Base-by-base conservation (phyloP, 192 early-diverging fungal genomes). In the Coemansia sp. region DNA sequence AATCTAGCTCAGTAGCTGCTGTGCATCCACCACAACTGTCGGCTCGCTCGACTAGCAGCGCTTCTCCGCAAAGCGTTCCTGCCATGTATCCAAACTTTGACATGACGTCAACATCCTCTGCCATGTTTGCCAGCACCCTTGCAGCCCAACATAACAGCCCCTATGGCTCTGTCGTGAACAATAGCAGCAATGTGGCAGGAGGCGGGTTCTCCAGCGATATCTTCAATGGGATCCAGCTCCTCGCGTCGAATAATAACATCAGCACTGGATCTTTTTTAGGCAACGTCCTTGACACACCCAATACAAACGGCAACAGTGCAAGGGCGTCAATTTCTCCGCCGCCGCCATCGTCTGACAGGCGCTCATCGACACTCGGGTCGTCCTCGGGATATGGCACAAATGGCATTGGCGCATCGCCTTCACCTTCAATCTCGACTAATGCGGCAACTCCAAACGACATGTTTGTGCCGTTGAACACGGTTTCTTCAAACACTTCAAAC, bases 221-320 rank as follows among this genome's bases (percentile, higher is more conserved):
- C 22, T 32, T 76, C 25, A 73, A 64, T 22, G 68, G 79, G 19
- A 69, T 81, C 48, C 79, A 81, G 65, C 55, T 81, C 53, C 66
- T 81, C 45, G 74, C 79, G 10, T 69, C 79, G 16, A 81, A 76
- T 61, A 74, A 81, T 56, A 76, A 81, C 68, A 60, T 81, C 59
- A 81, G 79, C 70, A 69, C 79, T 5, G 79, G 79, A 0, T 76
- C 79, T 54, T 72, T 81, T 49, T 54, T 81, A 53, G 54, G 59
- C 25, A 60, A 69, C 12, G 39, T 81, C 48, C 59, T 81, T 20
- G 67, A 76, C 64, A 70, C 58, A 37, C 57, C 61, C 49, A 53
- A 37, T 2, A 19, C 25, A 12, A 40, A 25, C 46, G 32, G n/a
- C 39, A 58, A 61, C 14, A 59, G 53, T 14, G 37, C 44, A 42